Conservation (phyloP, 1,139 yeast genomes). For the Candida mesenterica region DNA sequence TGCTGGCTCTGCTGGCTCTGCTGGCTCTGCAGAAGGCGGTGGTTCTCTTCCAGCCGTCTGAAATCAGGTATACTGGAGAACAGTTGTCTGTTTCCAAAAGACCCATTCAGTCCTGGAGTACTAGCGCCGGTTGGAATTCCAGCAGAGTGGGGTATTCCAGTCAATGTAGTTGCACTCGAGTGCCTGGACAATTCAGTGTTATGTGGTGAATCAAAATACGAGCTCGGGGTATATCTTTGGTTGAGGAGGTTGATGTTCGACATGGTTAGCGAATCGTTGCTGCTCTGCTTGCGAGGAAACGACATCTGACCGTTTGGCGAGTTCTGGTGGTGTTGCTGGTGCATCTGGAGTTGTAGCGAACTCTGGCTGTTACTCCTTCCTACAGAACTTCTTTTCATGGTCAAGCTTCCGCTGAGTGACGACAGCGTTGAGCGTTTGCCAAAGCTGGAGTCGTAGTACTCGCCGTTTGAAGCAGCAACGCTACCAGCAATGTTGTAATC, state of each 20-base stretch:
- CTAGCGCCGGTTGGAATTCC: conserved; percentile 17
- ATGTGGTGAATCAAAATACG: conserved; percentile 27
- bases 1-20: neutral
- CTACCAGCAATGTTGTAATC: conserved; percentile 26
- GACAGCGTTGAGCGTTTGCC: conserved; percentile 15
- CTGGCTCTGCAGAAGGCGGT: neutral
- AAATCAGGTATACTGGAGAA: conserved; percentile 8
- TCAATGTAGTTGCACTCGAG: conserved; percentile 14
- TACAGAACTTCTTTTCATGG: neutral
- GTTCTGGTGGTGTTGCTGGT: conserved; percentile 2
- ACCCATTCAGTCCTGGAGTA: conserved; percentile 25
- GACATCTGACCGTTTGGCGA: conserved; percentile 1
- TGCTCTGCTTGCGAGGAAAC: conserved; percentile 1
- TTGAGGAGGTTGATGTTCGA: conserved; percentile 29
- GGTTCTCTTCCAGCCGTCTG: conserved; percentile 2
- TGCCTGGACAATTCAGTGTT: conserved; percentile 13
- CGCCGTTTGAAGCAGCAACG: conserved; percentile 7
- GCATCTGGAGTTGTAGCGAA: conserved; percentile 9
- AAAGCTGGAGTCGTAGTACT: conserved; percentile 14
- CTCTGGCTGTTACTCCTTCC: conserved; percentile 1
- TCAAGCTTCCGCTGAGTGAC: conserved; percentile 11
- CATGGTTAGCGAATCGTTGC: conserved; percentile 24
- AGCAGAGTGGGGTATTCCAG: conserved; percentile 6
- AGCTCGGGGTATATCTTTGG: conserved; percentile 21
- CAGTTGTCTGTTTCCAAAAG: conserved; percentile 9